Evolutionary conservation across 345 rosid genomes (phyloP).

Genomic region (Eucalyptus regnans): DNA sequence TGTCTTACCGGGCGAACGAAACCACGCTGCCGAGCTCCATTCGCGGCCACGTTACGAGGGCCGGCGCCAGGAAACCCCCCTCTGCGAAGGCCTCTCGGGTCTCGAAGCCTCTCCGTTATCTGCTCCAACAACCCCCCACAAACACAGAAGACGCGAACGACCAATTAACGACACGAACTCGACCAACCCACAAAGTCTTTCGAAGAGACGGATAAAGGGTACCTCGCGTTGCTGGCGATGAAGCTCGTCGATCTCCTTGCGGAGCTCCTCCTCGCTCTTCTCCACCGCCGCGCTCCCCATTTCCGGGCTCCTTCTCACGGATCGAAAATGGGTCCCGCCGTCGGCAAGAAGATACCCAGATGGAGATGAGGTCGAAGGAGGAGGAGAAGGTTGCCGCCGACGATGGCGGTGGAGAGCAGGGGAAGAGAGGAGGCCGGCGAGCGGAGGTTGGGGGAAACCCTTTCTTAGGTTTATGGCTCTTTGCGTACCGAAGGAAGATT

Average conservation of each 20-base stretch:
- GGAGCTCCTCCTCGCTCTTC: constrained; percentile 74
- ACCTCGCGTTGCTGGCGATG: constrained; percentile 95
- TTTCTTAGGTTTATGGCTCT: not conserved
- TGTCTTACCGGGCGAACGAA: constrained; percentile 42
- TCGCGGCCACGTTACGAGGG: constrained; percentile 49
- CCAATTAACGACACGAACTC: not conserved
- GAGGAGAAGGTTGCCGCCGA: not conserved
- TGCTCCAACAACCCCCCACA: not conserved
- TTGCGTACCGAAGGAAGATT: not conserved
- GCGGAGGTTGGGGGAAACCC: not conserved
- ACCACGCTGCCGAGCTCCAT: constrained; percentile 53
- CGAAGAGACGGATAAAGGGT: not conserved
- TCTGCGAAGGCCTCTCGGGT: constrained; percentile 95
- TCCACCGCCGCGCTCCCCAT: constrained; percentile 39
- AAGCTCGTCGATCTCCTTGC: constrained; percentile 78
- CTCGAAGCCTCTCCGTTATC: constrained; percentile 88
- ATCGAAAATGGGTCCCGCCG: not conserved
- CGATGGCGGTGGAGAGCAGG: not conserved
- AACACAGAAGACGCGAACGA: not conserved
- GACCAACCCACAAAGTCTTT: not conserved
- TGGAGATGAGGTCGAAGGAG: not conserved
- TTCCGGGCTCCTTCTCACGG: not conserved
- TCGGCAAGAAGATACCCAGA: not conserved
- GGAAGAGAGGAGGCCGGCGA: not conserved
- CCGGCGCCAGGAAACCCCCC: constrained; percentile 40